These are phyloP conservation scores for Purpureocillium takamizusanense DNA, from an alignment of 2,329 filamentous ascomycete species.

Conservation along the genomic window DNA sequence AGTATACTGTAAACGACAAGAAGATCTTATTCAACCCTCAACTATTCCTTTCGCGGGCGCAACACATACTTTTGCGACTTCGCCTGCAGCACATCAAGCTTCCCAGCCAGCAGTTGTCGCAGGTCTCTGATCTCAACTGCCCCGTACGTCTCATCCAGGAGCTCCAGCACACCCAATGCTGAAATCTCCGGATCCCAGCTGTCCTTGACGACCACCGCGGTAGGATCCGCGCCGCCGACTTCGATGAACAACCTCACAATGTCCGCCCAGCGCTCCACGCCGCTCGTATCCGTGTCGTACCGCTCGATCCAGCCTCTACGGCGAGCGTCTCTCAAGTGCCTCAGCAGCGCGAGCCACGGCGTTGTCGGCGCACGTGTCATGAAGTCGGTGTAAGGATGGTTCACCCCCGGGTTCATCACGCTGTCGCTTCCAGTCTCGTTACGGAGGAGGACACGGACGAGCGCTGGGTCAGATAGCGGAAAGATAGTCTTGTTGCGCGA, in stretches of 20 bases:
- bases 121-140: slow-evolving; percentile 10
- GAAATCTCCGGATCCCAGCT: slow-evolving; percentile 19
- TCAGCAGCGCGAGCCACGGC: slow-evolving; percentile 19
- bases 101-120: background rate
- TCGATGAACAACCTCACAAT: slow-evolving; percentile 18
- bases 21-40: too few relatives aligned
- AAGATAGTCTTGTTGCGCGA: slow-evolving; percentile 24
- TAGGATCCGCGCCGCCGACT: slow-evolving; percentile 14
- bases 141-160: slow-evolving; percentile 16
- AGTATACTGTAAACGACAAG: too few relatives aligned
- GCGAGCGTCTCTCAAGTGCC: slow-evolving; percentile 19
- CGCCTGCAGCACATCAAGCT: background rate
- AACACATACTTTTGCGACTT: too few relatives aligned
- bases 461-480: slow-evolving; percentile 18
- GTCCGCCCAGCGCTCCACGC: slow-evolving; percentile 18
- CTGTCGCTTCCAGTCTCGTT: slow-evolving; percentile 6
- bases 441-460: slow-evolving; percentile 16
- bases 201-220: slow-evolving; percentile 16
- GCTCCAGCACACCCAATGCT: slow-evolving; percentile 16
- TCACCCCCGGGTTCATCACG: slow-evolving; percentile 8
- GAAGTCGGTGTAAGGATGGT: slow-evolving; percentile 14
- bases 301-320: slow-evolving; percentile 20
- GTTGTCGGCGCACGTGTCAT: slow-evolving; percentile 12
- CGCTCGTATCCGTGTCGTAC: slow-evolving; percentile 16
- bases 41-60: too few relatives aligned